Base-by-base conservation (phyloP, 306 rosid genomes). In the Luffa acutangula region DNA sequence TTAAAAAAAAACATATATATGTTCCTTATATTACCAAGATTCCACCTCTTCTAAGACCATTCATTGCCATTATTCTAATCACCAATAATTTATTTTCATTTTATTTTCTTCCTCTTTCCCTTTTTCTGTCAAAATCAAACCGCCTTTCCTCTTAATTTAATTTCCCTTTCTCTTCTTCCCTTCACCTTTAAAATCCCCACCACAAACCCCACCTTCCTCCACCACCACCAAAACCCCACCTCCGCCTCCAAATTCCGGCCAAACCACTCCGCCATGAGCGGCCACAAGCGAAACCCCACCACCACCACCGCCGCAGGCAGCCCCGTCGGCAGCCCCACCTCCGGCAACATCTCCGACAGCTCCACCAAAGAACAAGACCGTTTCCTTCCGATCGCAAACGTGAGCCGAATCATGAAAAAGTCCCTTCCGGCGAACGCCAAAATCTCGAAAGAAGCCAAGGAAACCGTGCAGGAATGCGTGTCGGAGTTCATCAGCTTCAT, bases 401-500 rank as follows among this genome's bases (percentile, higher is more conserved):
- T 93, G 13, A 89, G 97, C 89, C 87, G 97, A 0, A 87, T 93
- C 81, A 91, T 93, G 97, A 93, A 93, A 46, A 91, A 71, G 64
- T 93, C 97, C 25, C 93, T 93, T 3, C 97, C 97, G 5, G 83
- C 90, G 8, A 93, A 93, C 76, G 97, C 93, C 0, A 93, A 93
- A 71, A 93, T 93, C 77, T 93, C 97, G 13, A 93, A 89, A 77
- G 96, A 93, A 64, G 97, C 97, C 0, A 93, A 93, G 45, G 94
- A 93, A 53, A 91, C 96, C 0, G 96, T 93, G 7, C 97, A 93
- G 45, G 97, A 91, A 85, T 93, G 97, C 53, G 97, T 91, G 0
- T 93, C 97, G 31, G 96, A 93, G 88, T 93, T 91, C 91, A 91
- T 93, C 36, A 93, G 97, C 84, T 93, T 93, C 93, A 88, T 93